Evolutionary conservation across 331 rosid species (phyloP), one percentile per base, ranked within the genome.

Genomic region (Phaseolus coccineus): DNA sequence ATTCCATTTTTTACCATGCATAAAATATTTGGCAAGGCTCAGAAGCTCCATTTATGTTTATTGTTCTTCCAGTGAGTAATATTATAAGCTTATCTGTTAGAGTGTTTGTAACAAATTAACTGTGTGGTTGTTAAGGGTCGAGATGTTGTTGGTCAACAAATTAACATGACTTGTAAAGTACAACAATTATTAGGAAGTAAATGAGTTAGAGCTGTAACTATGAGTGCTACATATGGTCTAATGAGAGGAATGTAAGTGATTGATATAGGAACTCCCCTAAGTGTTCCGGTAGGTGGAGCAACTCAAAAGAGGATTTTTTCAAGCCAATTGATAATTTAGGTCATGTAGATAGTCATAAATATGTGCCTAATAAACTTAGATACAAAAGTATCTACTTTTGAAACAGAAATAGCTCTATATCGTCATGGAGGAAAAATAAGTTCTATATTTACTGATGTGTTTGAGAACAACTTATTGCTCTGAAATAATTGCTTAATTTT

Each of bases 51-150:
- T 74, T 57, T 27, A 25, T n/a, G 67, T 52, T 52, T 14, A 63
- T 42, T 42, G 42, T 70, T 66, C 15, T 78, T 78, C 64, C 68
- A 22, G 22, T 59, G 62, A 55, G 16, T 56, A 55, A 51, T 31
- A 61, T 46, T 52, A 44, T 74, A 12, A 53, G 46, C 73, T 73
- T 69, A 25, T 57, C 40, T 56, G 58, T 63, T 39, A 24, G 22
- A 56, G 19, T 50, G 27, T 65, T 62, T 35, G 70, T 61, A 11
- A 40, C 46, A 40, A 40, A 40, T 0, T 40, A 8, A 40, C 11
- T 2, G 6, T 8, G 3, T 7, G 46, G 46, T 40, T 1, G 46
- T 9, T 9, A 42, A 42, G 4, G 47, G 2, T 42, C 3, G 10
- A 42, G 47, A 42, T 42, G 9, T 13, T 9, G 13, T 8, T 2